Conservation (phyloP, 2,329 filamentous ascomycete genomes). For the Colletotrichum musae region DNA sequence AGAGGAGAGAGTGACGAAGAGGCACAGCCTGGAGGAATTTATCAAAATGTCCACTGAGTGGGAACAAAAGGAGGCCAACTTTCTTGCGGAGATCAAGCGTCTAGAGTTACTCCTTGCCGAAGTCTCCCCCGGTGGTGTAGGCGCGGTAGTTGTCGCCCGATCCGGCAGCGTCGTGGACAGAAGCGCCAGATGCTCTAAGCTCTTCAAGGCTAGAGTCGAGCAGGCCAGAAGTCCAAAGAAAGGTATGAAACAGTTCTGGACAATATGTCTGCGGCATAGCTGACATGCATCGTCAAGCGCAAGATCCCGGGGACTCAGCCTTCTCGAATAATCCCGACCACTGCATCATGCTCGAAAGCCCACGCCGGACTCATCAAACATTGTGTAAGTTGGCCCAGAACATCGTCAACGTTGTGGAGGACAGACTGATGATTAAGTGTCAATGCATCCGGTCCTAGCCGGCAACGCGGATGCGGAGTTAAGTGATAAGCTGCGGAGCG, state of each 20-base stretch:
- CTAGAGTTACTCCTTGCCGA: slow-evolving; percentile 55
- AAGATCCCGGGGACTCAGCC: not conserved
- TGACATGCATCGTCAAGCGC: not conserved
- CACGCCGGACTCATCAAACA: slow-evolving; percentile 21
- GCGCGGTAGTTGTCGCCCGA: slow-evolving; percentile 60
- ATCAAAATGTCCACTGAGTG: slow-evolving; percentile 55
- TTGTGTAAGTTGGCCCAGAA: slow-evolving; percentile 6
- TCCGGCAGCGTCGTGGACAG: slow-evolving; percentile 59
- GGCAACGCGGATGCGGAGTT: slow-evolving; percentile 34
- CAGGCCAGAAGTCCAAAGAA: slow-evolving; percentile 42
- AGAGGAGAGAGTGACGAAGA: slow-evolving; percentile 39
- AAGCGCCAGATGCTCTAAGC: slow-evolving; percentile 47
- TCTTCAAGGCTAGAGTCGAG: slow-evolving; percentile 51
- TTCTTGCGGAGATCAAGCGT: slow-evolving; percentile 56
- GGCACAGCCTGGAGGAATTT: slow-evolving; percentile 51
- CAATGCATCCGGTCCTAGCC: slow-evolving; percentile 30
- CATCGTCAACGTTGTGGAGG: too few species aligned
- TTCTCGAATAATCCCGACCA: not conserved
- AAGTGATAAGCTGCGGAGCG: slow-evolving; percentile 27
- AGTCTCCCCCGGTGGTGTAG: slow-evolving; percentile 56
- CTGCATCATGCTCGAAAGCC: slow-evolving; percentile 1
- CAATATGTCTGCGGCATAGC: not conserved
- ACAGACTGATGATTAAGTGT: slow-evolving; percentile 23
- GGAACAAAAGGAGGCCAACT: slow-evolving; percentile 54
- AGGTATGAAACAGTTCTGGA: slow-evolving; percentile 7